phyloP scores from a whole-genome alignment of 345 rosid species.

The Carallia pectinifolia region DNA sequence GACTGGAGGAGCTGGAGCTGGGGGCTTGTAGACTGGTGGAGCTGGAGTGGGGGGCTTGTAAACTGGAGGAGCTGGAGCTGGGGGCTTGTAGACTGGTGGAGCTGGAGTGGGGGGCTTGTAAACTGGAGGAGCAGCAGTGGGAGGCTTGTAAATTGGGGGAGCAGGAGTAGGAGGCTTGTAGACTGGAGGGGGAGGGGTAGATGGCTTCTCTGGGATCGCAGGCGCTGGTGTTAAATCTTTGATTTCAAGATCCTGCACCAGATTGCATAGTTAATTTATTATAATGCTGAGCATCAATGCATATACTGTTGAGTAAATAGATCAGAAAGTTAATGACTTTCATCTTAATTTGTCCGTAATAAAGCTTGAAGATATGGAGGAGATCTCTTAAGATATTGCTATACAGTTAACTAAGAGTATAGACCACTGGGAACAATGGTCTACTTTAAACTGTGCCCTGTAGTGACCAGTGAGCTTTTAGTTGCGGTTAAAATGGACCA shows the following conservation, averaged over 20 bases:
- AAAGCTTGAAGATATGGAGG: too few species aligned
- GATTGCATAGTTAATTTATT: not conserved
- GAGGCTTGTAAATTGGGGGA: slow-evolving; percentile 7
- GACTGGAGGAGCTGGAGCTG: not conserved
- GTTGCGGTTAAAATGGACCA: too few species aligned
- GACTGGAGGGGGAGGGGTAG: slow-evolving; percentile 17
- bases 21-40: slow-evolving; percentile 1
- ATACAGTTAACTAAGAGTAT: too few species aligned
- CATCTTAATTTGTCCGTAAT: too few species aligned
- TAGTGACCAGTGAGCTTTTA: too few species aligned
- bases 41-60: slow-evolving; percentile 5
- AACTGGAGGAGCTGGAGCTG: not conserved
- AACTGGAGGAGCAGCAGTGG: slow-evolving; percentile 1
- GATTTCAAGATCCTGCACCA: slow-evolving; percentile 16
- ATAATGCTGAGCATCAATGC: not conserved
- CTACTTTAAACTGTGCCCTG: too few species aligned
- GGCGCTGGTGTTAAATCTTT: slow-evolving; percentile 16
- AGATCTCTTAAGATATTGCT: too few species aligned
- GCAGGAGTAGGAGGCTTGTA: slow-evolving; percentile 15
- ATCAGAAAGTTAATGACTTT: too few species aligned
- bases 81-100: too few species aligned
- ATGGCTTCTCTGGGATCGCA: slow-evolving; percentile 16
- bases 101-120: not conserved
- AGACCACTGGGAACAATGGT: too few species aligned
- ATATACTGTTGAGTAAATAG: not conserved